Base-by-base conservation (phyloP, 345 rosid species). In the Abelmoschus esculentus region DNA sequence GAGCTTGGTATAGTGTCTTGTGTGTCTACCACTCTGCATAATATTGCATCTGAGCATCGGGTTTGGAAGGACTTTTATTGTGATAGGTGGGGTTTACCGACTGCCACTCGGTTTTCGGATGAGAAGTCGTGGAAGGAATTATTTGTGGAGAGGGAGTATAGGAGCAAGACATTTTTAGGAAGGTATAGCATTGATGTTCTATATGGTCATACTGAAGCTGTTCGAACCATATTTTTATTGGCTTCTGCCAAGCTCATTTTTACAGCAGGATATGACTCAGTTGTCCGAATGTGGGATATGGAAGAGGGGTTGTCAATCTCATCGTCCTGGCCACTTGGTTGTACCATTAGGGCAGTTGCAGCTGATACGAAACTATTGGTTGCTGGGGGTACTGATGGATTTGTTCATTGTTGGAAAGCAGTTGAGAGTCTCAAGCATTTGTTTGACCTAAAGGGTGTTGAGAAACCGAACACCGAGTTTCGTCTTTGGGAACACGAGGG, bases 301-400 rank as follows among this genome's bases (percentile, higher is more conserved):
- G 98, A 89, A 62, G 96, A 87, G 15, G 96, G 98, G 14, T 70
- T 83, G 56, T 80, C 81, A 5, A 82, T 93, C 64, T 87, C 96
- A 7, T 79, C 92, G 0, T 89, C 98, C 6, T 77, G 77, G 71
- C 84, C 92, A 55, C 91, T 93, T 71, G 95, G 96, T 60, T 87
- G 98, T 80, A 89, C 98, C 1, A 84, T 93, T 57, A 85, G 98
- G 62, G 95, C 95, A 0, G 80, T 89, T 67, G 86, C 88, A 5
- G 96, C 96, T 0, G 98, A 93, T 74, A 80, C 85, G 7, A 89
- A 88, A 66, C 83, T 90, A 40, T 81, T 93, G 85, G 84, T 93
- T 76, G 91, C 85, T 31, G 98, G 97, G 13, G 95, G 96, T 76
- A 91, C 97, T 7, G 92, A 91, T 75, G 97, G 97, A 10, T 93